Base-by-base conservation (phyloP, 441 rosid species). In the Populus tomentosa region DNA sequence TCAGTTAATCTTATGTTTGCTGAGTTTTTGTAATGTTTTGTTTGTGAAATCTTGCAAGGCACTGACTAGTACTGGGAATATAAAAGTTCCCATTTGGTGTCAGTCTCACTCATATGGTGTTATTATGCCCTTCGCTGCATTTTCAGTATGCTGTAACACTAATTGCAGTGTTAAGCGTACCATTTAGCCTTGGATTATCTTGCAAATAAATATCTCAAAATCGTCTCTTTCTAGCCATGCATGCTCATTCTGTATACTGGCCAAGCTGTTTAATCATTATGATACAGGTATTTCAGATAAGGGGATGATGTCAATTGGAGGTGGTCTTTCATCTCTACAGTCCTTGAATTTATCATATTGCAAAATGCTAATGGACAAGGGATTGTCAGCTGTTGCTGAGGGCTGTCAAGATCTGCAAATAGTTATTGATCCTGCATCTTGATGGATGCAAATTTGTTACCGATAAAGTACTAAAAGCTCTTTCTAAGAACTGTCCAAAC, bases 351-450 rank as follows among this genome's bases (percentile, higher is more conserved):
- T 23, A 35, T 93, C 97, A 10, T 83, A 84, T 70, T 95, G 97
- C 84, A 88, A 91, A 79, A 92, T 88, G 89, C 86, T 95, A 65
- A 89, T 94, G 0, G 98, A 95, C 73, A 89, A 86, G 85, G 99
- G 99, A 36, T 81, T 94, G 63, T 86, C 88, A 23, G 88, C 91
- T 61, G 92, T 94, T 83, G 94, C 97, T 63, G 75, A 84, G 83
- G 94, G 97, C 75, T 94, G 98, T 78, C 87, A 69, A 76, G 91
- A 89, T 76, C 80, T 95, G 75, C 88, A 77, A 32, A 32, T 32
- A 32, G 35, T 32, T 32, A 32, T 32, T 32, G 56, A 79, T 74
- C 61, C 84, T 95, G 78, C 90, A 89, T 84, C 92, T 94, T 73
- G 83, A 91, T 56, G 87, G 89, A 46, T 95, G 98, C 81, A 91